Evolutionary conservation across 176 grass and related monocot species (phyloP).

Genomic region (Elaeis guineensis): DNA sequence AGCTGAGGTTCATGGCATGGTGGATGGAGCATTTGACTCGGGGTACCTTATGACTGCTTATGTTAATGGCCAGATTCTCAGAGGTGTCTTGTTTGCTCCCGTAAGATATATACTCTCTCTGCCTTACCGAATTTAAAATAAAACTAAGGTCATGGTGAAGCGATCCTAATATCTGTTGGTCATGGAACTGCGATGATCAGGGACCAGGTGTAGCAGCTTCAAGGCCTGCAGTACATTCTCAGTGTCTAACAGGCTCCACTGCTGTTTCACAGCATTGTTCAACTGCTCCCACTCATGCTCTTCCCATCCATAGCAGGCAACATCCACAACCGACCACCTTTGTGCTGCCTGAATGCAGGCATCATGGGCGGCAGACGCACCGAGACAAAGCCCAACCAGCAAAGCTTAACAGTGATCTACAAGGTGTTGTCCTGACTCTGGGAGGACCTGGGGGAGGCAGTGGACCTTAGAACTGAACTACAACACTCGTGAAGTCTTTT

Average conservation of each 20-base stretch:
- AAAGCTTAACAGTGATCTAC: constrained; percentile 54
- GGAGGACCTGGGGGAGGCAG: constrained; percentile 70
- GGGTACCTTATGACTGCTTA: constrained; percentile 86
- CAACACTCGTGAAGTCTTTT: not conserved
- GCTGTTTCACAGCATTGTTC: constrained; percentile 50
- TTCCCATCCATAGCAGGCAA: constrained; percentile 43
- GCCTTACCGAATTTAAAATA: too few relatives aligned
- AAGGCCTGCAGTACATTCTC: constrained; percentile 44
- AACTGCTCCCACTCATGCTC: constrained; percentile 24
- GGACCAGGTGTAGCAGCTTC: constrained; percentile 51
- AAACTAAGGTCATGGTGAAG: too few relatives aligned
- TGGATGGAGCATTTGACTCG: constrained; percentile 90
- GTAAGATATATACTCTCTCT: constrained; percentile 25
- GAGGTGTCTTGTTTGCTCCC: constrained; percentile 86
- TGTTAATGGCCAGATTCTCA: constrained; percentile 79
- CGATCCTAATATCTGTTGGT: too few relatives aligned
- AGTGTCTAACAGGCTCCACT: constrained; percentile 38
- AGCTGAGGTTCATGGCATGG: constrained; percentile 56
- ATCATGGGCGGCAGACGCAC: constrained; percentile 35
- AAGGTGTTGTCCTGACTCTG: constrained; percentile 82
- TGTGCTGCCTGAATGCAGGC: constrained; percentile 38
- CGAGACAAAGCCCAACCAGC: constrained; percentile 48
- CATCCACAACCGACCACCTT: constrained; percentile 38
- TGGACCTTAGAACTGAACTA: constrained; percentile 8
- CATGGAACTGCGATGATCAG: constrained; percentile 22